Conservation (phyloP, 345 rosid genomes). For the Streptanthus diversifolius region DNA sequence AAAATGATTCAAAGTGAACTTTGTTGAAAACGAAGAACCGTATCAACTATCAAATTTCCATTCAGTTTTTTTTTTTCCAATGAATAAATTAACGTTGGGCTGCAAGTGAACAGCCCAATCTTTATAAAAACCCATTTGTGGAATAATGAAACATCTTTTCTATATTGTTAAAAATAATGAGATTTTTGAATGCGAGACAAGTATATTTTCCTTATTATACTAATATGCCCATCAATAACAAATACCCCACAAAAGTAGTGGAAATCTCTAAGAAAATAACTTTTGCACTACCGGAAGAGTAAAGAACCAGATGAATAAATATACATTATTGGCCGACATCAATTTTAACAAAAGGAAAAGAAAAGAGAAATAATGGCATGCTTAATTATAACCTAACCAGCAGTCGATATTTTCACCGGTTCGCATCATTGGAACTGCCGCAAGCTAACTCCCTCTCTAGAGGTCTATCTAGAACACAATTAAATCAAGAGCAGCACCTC, state of each 20-base stretch:
- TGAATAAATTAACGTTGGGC: background rate
- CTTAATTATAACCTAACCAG: conserved; percentile 10
- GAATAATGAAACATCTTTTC: background rate
- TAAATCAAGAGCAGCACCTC: background rate
- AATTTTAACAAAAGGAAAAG: background rate
- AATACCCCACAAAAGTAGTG: conserved; percentile 37
- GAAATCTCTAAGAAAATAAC: conserved; percentile 26
- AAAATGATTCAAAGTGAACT: no score
- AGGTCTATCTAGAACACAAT: background rate
- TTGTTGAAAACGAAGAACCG: no score
- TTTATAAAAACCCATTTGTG: background rate
- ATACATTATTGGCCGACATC: conserved; percentile 27
- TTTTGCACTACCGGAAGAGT: conserved; percentile 23
- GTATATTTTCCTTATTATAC: conserved; percentile 18
- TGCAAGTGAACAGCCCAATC: background rate
- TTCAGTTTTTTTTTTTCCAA: no score
- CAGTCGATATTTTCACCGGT: background rate
- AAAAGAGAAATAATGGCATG: conserved; percentile 17
- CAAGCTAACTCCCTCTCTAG: background rate
- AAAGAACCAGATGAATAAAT: conserved; percentile 18
- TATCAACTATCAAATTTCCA: no score
- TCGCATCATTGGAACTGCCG: background rate
- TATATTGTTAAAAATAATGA: no score
- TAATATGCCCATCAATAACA: conserved; percentile 20
- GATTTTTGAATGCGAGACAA: no score